Evolutionary conservation across 139 green algal species (phyloP).

Genomic region (Ulvella scutata): DNA sequence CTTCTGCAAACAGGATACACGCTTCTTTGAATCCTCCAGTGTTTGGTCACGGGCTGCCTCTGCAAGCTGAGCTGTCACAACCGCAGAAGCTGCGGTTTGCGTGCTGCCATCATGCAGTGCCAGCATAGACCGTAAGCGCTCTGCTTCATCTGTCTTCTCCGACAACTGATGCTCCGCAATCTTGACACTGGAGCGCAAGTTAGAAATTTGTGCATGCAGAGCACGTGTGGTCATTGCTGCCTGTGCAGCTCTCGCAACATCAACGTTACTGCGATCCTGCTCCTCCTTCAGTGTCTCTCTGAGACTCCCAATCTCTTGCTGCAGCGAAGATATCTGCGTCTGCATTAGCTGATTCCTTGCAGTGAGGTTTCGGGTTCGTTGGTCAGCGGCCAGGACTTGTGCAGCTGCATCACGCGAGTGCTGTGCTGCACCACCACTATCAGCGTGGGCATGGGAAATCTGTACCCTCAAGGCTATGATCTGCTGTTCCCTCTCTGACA

Average conservation of each 20-base stretch:
- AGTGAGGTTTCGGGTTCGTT: not conserved
- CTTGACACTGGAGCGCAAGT: not conserved
- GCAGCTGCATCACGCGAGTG: not conserved
- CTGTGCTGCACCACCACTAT: not conserved
- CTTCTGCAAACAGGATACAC: not conserved
- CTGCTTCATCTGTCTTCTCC: not conserved
- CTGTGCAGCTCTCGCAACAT: not conserved
- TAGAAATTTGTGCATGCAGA: not conserved
- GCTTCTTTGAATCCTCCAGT: not conserved
- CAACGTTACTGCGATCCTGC: not conserved
- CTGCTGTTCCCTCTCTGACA: not conserved
- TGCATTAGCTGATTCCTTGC: not conserved
- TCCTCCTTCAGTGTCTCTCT: not conserved
- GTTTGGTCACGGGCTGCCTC: not conserved
- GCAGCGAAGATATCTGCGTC: not conserved
- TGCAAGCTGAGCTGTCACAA: not conserved
- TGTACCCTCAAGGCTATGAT: not conserved
- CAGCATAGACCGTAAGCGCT: not conserved
- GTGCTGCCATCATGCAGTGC: not conserved
- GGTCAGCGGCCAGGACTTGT: not conserved
- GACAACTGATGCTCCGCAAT: not conserved
- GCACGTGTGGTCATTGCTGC: not conserved
- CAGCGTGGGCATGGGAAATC: not conserved
- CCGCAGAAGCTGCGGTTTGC: not conserved
- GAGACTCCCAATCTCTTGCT: not conserved